Evolutionary conservation across 1,139 yeast genomes (phyloP), one percentile per base, ranked within the genome.

Genomic region (Diutina neorugosa): DNA sequence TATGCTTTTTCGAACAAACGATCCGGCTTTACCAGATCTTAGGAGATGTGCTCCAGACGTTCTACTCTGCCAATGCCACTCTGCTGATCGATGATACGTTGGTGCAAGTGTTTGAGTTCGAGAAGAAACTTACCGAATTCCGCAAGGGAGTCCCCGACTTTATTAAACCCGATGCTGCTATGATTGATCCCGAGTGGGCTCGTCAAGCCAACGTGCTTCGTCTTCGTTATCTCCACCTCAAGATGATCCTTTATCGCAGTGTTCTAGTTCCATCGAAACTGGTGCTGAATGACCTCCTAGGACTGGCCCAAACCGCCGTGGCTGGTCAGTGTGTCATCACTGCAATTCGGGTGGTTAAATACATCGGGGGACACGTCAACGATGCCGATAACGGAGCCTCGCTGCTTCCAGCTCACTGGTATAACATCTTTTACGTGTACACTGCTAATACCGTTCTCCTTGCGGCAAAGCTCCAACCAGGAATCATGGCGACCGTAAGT

Each of bases 361-460:
- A 23, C 40, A 46, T 46, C 18, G 40, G 20, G 8, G 37, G 40
- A 19, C 27, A 21, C n/a, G 40, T 46, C 7, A 27, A 25, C 6
- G 27, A 16, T 23, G 37, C 40, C 21, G 40, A n/a, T 16, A 12
- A 25, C n/a, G 50, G 50, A 16, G 21, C 18, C 4, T 5, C n/a
- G 40, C n/a, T 46, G 20, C 31, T 46, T 11, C 50, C 50, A 11
- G 40, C 50, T 4, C 27, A 46, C 21, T 46, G 50, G 50, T 46
- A 46, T 18, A 46, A 46, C 19, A 27, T 46, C 21, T 46, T 25
- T 16, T 46, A 46, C 50, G 27, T 46, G 11, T 46, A 46, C n/a
- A 46, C 50, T 12, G 50, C 50, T 2, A 27, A n/a, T 3, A 25
- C 40, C 14, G 50, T 27, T 16, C 14, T 46, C 3, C 14, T 46